Evolutionary conservation across 1,139 yeast genomes (phyloP).

Genomic region (Diutina pseudorugosa): DNA sequence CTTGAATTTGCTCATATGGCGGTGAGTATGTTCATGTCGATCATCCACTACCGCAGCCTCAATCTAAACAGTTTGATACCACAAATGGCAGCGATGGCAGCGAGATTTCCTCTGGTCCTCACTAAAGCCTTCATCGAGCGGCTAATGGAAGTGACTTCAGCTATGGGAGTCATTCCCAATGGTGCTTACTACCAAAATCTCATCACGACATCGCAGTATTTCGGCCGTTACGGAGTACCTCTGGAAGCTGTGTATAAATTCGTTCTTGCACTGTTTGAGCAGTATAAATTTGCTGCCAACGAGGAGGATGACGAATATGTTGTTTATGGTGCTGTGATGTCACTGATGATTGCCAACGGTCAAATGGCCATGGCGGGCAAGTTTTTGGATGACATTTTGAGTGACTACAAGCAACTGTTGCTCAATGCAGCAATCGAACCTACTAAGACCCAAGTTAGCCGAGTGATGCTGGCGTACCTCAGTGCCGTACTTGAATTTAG

Average conservation of each 20-base stretch:
- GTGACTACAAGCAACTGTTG: conserved; percentile 17
- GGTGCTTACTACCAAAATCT: conserved; percentile 9
- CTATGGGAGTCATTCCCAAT: conserved; percentile 4
- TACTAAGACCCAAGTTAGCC: conserved; percentile 14
- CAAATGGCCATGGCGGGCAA: conserved; percentile 39
- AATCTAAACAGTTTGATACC: conserved; percentile 18
- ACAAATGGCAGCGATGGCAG: conserved; percentile 15
- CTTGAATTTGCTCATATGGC: conserved; percentile 59
- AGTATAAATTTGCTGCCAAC: conserved; percentile 11
- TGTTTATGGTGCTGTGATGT: conserved; percentile 38
- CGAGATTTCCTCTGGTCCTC: conserved; percentile 18
- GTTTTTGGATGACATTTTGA: conserved; percentile 36
- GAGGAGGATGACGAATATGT: conserved; percentile 19
- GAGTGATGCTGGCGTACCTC: conserved; percentile 22
- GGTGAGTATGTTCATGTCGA: conserved; percentile 26
- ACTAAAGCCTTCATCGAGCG: conserved; percentile 13
- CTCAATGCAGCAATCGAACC: conserved; percentile 5
- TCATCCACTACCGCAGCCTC: conserved; percentile 13
- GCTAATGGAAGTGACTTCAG: conserved; percentile 6
- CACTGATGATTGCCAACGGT: conserved; percentile 38
- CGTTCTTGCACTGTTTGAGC: conserved; percentile 17
- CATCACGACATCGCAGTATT: conserved; percentile 16
- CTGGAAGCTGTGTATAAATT: conserved; percentile 15
- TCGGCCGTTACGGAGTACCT: conserved; percentile 10
- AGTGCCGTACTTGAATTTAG: conserved; percentile 15